phyloP scores from a whole-genome alignment of 2,329 filamentous ascomycete genomes.

The Curvularia spicifera region DNA sequence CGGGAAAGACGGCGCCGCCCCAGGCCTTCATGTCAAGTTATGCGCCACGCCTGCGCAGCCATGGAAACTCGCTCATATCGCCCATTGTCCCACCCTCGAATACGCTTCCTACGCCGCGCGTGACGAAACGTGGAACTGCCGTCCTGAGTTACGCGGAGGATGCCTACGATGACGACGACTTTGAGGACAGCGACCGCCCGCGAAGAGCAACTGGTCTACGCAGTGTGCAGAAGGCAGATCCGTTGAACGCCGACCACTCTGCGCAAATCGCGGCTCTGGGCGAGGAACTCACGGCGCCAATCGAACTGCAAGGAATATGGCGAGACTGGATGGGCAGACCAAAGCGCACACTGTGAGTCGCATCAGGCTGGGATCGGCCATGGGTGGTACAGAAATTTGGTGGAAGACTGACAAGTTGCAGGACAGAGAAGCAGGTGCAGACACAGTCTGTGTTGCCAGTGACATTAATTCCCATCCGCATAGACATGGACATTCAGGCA shows the following conservation, averaged over 20 bases:
- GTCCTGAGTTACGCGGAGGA: slow-evolving; percentile 98
- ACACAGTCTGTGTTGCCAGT: slow-evolving; percentile 78
- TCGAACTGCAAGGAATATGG: slow-evolving; percentile 89
- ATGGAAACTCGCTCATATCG: slow-evolving; percentile 89
- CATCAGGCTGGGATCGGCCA: background rate
- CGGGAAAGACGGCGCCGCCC: slow-evolving; percentile 61
- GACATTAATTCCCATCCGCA: slow-evolving; percentile 92
- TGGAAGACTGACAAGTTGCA: slow-evolving; percentile 30
- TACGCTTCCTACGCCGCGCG: slow-evolving; percentile 73
- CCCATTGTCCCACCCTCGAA: slow-evolving; percentile 77
- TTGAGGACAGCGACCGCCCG: slow-evolving; percentile 75
- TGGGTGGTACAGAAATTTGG: background rate
- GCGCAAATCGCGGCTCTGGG: slow-evolving; percentile 78
- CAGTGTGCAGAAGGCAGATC: slow-evolving; percentile 74
- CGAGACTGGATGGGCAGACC: slow-evolving; percentile 92
- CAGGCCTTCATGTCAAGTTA: slow-evolving; percentile 92
- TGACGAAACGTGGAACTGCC: slow-evolving; percentile 95
- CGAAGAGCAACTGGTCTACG: slow-evolving; percentile 78
- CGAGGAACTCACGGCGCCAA: slow-evolving; percentile 79
- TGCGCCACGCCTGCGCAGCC: slow-evolving; percentile 85
- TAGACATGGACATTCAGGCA: slow-evolving; percentile 88
- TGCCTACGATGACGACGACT: slow-evolving; percentile 84
- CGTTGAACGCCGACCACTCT: slow-evolving; percentile 62
- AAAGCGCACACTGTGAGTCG: slow-evolving; percentile 56
- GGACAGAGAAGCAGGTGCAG: slow-evolving; percentile 66